Evolutionary conservation across 805 yeast species (phyloP).

Genomic region (Wickerhamiella galacta): DNA sequence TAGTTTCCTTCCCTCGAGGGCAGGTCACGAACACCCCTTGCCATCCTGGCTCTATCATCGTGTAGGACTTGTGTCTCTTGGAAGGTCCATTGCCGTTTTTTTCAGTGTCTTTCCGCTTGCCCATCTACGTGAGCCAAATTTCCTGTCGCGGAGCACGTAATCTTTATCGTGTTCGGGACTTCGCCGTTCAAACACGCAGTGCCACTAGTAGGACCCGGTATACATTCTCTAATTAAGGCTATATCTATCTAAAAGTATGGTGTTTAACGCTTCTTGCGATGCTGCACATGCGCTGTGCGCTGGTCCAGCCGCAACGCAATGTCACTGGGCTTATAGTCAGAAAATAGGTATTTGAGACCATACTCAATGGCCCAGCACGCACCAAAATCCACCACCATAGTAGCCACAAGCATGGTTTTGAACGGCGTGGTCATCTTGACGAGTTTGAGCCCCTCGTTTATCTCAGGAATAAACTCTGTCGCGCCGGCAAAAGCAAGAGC

Average conservation of each 20-base stretch:
- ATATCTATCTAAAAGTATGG: background rate
- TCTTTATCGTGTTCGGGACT: too few species aligned
- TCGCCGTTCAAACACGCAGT: too few species aligned
- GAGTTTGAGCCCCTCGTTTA: constrained; percentile 80
- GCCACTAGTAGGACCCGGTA: too few species aligned
- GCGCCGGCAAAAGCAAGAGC: constrained; percentile 79
- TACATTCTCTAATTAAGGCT: too few species aligned
- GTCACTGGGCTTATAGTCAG: constrained; percentile 85
- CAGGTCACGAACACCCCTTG: constrained; percentile 85
- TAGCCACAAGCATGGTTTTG: constrained; percentile 57
- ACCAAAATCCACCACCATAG: constrained; percentile 60
- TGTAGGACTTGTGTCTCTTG: constrained; percentile 2
- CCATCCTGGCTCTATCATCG: constrained; percentile 57
- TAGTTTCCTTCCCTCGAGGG: constrained; percentile 52
- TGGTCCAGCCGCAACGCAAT: constrained; percentile 39
- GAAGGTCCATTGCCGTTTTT: constrained; percentile 1
- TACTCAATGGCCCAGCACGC: constrained; percentile 65
- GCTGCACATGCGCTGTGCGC: constrained; percentile 12
- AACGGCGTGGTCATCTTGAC: constrained; percentile 68
- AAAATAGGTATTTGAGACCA: constrained; percentile 66
- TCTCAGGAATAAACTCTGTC: constrained; percentile 86
- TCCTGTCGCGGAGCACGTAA: too few species aligned
- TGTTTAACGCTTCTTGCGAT: constrained; percentile 3
- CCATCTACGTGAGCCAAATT: too few species aligned
- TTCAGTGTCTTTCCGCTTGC: constrained; percentile 3